Evolutionary conservation across 2,329 filamentous ascomycete genomes (phyloP).

Genomic region (Neofusicoccum cordaticola): DNA sequence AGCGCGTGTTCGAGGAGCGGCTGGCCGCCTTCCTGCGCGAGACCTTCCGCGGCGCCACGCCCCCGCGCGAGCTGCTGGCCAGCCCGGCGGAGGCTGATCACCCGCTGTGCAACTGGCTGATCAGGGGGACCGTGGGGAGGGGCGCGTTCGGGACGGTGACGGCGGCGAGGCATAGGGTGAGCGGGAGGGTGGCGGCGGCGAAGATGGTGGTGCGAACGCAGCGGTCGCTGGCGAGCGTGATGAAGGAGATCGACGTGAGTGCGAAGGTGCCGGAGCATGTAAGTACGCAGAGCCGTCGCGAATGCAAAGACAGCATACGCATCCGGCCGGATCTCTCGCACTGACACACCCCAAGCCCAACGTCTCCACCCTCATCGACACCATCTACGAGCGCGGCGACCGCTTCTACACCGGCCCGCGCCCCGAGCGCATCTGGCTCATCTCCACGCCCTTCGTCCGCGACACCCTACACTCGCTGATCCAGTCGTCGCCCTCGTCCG

Average conservation of each 20-base stretch:
- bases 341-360: background rate
- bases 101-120: background rate
- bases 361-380: background rate
- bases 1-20: background rate
- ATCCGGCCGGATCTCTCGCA: no score
- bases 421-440: slow-evolving; percentile 6
- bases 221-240: background rate
- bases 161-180: background rate
- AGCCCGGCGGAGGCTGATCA: slow-evolving; percentile 1
- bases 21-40: background rate
- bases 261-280: background rate
- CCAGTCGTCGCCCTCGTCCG: background rate
- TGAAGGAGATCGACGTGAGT: slow-evolving; percentile 1
- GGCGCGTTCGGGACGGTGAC: slow-evolving; percentile 4
- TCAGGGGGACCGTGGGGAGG: background rate
- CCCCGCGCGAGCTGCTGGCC: background rate
- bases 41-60: background rate
- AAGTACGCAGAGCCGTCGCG: background rate
- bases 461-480: background rate
- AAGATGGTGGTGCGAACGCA: slow-evolving; percentile 8
- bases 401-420: slow-evolving; percentile 1
- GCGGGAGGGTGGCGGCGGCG: background rate
- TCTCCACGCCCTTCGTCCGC: background rate
- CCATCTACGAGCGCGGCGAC: slow-evolving; percentile 3
- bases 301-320: no score